Base-by-base conservation (phyloP, 163 green algal genomes). In the Chlamydomonas reinhardtii region DNA sequence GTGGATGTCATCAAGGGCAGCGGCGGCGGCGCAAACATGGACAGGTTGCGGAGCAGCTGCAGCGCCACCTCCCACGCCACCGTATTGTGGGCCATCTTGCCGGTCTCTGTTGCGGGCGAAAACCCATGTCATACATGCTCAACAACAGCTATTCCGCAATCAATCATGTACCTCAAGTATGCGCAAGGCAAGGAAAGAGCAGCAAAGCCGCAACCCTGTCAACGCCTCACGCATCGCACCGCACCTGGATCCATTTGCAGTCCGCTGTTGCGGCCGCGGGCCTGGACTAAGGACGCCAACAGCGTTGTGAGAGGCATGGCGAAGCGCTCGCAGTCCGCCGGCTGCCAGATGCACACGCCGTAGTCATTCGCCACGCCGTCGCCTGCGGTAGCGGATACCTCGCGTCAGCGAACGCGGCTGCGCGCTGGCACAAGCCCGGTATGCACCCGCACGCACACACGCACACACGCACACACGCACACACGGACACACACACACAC, bases 261-360 rank as follows among this genome's bases (percentile, higher is more conserved):
- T 9, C 61, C 61, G 24, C 24, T n/a, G 24, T n/a, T 29, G 61
- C 24, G 24, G 61, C 61, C 61, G 25, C 61, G 61, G 24, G 61
- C 25, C 61, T 66, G 61, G 6, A 66, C 61, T 6, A 66, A 8
- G 1, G 61, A 66, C 15, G 61, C 61, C 24, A 66, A 24, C 24
- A 66, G 24, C 61, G 14, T 31, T 17, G 24, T n/a, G 15, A 66
- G 22, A 1, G 61, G 24, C 20, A 66, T 4, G 8, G 24, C 9
- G 61, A 66, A 29, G 61, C 24, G 25, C 61, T 29, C 24, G 61
- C 61, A 66, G 20, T 66, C 61, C 22, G 24, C 24, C 61, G 61
- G 16, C 61, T 66, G 61, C 61, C 61, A 66, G 11, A 82, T 65
- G 74, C 74, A 82, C 14, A 82, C 70, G 31, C 74, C 74, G 54